Conservation (phyloP, 345 rosid genomes). For the Laguncularia racemosa region DNA sequence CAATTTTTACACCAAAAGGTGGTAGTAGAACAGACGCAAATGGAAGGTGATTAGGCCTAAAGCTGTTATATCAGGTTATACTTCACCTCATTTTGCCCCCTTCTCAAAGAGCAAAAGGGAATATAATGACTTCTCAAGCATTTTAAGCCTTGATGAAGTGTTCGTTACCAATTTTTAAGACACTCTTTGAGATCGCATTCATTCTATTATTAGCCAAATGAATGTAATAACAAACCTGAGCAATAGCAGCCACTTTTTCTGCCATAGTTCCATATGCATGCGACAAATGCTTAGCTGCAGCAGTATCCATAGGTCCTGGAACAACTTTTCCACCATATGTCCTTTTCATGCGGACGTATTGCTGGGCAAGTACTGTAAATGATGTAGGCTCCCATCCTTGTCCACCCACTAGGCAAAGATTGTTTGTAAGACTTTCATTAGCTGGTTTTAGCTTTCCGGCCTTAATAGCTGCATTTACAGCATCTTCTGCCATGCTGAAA, state of each 20-base stretch:
- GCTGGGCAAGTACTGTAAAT: slow-evolving; percentile 83
- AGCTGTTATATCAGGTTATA: too few species aligned
- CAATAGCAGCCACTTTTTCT: slow-evolving; percentile 76
- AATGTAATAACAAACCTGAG: slow-evolving; percentile 48
- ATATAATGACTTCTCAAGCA: too few species aligned
- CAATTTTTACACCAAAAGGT: too few species aligned
- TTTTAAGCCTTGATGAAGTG: too few species aligned
- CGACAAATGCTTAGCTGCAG: slow-evolving; percentile 83
- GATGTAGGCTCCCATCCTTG: slow-evolving; percentile 88
- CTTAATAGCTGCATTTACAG: slow-evolving; percentile 80
- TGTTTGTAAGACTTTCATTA: slow-evolving; percentile 56
- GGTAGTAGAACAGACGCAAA: too few species aligned
- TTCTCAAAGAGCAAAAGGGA: too few species aligned
- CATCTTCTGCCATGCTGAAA: slow-evolving; percentile 99
- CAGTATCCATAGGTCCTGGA: slow-evolving; percentile 87
- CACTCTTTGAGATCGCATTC: too few species aligned
- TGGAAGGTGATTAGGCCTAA: too few species aligned
- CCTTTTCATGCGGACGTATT: slow-evolving; percentile 83
- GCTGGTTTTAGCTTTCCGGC: slow-evolving; percentile 71
- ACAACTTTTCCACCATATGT: slow-evolving; percentile 64
- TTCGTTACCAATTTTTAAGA: too few species aligned
- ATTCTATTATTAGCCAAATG: too few species aligned
- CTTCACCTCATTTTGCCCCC: too few species aligned
- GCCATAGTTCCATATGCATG: slow-evolving; percentile 88
- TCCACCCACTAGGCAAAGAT: slow-evolving; percentile 65